phyloP scores from a whole-genome alignment of 139 green algal genomes.

The Chlamydomonas sphaeroides region DNA sequence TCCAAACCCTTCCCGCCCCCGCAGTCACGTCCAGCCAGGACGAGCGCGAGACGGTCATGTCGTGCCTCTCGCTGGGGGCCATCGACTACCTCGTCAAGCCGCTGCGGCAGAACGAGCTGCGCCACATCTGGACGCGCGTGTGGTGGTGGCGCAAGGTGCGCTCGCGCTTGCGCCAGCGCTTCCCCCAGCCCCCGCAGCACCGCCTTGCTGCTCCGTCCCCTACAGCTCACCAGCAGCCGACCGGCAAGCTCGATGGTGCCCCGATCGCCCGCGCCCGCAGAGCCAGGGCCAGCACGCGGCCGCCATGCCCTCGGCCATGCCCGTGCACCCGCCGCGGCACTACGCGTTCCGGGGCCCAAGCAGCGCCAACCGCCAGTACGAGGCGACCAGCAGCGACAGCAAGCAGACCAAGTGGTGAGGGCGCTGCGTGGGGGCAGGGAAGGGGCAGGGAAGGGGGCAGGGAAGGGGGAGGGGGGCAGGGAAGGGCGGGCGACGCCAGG shows the following conservation, averaged over 20 bases:
- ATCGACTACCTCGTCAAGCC: constrained; percentile 91
- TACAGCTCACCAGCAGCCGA: too few relatives aligned
- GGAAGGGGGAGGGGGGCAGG: too few relatives aligned
- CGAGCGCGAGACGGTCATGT: constrained; percentile 73
- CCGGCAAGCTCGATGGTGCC: too few relatives aligned
- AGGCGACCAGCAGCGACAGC: constrained; percentile 34
- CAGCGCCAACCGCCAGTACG: constrained; percentile 23
- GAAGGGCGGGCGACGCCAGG: too few relatives aligned
- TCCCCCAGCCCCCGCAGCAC: too few relatives aligned
- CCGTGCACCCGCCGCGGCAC: constrained; percentile 3
- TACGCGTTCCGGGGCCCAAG: constrained; percentile 8
- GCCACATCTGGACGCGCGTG: constrained; percentile 87
- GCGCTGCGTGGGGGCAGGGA: too few relatives aligned
- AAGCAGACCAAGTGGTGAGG: constrained; percentile 59
- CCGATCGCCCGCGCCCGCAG: too few relatives aligned
- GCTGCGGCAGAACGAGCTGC: constrained; percentile 84
- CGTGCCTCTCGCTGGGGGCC: constrained; percentile 84
- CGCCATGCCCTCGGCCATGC: not conserved
- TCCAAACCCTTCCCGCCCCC: not conserved
- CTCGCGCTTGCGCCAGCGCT: too few relatives aligned
- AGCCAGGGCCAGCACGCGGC: constrained; percentile 15
- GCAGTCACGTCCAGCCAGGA: constrained; percentile 78
- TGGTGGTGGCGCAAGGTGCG: constrained; percentile 74
- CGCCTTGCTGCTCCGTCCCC: not conserved
- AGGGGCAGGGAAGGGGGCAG: too few relatives aligned